A percentile compares a stretch with the other conserved stretches of the same genome.
Conservation (phyloP, 768 basidiomycete genomes). For the Pleurotus tuber-regium region DNA sequence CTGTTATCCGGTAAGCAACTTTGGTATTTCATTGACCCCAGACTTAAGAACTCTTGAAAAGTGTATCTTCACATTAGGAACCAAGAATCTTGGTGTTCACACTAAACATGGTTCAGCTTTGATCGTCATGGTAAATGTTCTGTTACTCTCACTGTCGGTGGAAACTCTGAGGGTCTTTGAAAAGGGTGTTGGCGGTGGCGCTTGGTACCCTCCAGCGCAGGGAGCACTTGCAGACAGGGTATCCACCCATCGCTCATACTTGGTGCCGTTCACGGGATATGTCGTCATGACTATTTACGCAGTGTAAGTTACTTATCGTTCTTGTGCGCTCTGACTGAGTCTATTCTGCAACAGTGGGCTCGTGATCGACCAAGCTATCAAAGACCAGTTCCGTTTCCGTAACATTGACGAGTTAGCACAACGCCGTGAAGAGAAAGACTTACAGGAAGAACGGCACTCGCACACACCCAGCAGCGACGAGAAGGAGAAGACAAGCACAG, state of each 20-base stretch:
- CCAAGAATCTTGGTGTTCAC: conserved; percentile 59
- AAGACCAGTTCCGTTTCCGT: conserved; percentile 47
- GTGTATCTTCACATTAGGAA: conserved; percentile 65
- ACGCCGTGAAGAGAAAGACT: conserved; percentile 12
- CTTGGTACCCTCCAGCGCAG: conserved; percentile 68
- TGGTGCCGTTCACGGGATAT: conserved; percentile 60
- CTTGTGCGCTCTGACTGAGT: no score
- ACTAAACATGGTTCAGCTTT: conserved; percentile 62
- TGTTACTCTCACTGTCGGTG: no score
- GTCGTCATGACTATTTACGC: conserved; percentile 57
- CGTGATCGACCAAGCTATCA: conserved; percentile 47
- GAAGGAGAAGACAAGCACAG: conserved; percentile 15
- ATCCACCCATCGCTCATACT: conserved; percentile 53
- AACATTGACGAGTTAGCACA: conserved; percentile 41
- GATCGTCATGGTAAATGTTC: conserved; percentile 55
- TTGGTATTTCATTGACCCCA: neutral
- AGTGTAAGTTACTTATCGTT: conserved; percentile 46
- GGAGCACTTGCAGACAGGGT: conserved; percentile 49
- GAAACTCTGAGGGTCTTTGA: no score
- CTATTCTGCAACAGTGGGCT: conserved; percentile 43
- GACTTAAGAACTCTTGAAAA: conserved; percentile 16
- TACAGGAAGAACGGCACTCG: neutral
- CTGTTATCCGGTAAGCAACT: conserved; percentile 54
- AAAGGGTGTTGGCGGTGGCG: conserved; percentile 57
- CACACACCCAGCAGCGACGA: neutral